These are phyloP conservation scores for Neofusicoccum laricinum DNA, from an alignment of 2,329 filamentous ascomycete species.

Conservation along the genomic window DNA sequence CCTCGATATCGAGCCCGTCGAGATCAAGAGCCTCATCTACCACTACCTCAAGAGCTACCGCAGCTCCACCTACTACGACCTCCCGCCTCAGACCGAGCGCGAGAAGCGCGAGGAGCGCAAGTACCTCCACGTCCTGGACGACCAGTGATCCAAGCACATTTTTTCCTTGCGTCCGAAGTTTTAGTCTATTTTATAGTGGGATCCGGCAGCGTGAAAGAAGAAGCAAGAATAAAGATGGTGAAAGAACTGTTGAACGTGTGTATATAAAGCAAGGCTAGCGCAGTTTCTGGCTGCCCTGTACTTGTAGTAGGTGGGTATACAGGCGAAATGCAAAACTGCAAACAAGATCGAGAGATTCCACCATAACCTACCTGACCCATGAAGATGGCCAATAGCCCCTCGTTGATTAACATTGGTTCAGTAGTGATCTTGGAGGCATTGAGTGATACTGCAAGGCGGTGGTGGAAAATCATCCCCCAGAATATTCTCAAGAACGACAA, in stretches of 20 bases:
- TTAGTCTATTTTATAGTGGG: neutral
- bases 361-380: too few relatives aligned
- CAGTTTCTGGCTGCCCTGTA: constrained; percentile 4
- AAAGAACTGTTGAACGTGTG: neutral
- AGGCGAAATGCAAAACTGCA: neutral
- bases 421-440: too few relatives aligned
- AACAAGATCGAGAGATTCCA: neutral
- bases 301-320: neutral
- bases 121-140: constrained; percentile 76
- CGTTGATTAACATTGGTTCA: too few relatives aligned
- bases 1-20: constrained; percentile 82
- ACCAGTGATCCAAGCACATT: constrained; percentile 28
- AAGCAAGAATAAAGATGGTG: neutral
- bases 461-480: too few relatives aligned
- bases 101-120: constrained; percentile 95
- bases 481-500: too few relatives aligned
- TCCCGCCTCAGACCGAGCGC: constrained; percentile 90
- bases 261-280: constrained; percentile 9
- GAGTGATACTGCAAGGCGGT: too few relatives aligned
- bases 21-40: constrained; percentile 83
- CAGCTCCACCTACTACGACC: constrained; percentile 83
- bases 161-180: neutral
- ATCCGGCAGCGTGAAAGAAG: neutral
- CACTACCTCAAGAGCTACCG: constrained; percentile 94
- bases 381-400: too few relatives aligned